Percentiles rank a stretch among this genome's conserved stretches.
phyloP scores from a whole-genome alignment of 768 basidiomycete genomes.

The Trametes elegans region DNA sequence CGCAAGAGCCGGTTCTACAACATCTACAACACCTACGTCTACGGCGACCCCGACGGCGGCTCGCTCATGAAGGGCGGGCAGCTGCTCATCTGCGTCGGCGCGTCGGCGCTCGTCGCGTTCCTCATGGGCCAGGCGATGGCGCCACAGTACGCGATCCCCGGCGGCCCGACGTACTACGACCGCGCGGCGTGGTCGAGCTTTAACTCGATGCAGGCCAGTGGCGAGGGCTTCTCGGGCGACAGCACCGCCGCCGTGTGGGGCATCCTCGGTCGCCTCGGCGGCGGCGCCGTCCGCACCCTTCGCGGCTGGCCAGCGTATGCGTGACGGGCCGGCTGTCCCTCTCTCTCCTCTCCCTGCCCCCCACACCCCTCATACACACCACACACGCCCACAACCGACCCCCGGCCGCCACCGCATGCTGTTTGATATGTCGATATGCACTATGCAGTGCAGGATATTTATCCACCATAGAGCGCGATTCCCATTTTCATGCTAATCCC shows the following conservation, averaged over 20 bases:
- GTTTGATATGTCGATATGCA: constrained; percentile 20
- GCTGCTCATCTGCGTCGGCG: constrained; percentile 57
- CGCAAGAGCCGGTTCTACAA: constrained; percentile 66
- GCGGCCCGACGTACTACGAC: constrained; percentile 73
- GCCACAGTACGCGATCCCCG: constrained; percentile 56
- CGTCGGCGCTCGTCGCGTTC: constrained; percentile 59
- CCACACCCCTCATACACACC: neutral
- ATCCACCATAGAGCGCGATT: constrained; percentile 20
- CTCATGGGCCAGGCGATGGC: constrained; percentile 59
- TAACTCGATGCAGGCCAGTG: constrained; percentile 65
- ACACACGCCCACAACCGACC: neutral
- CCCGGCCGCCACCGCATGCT: neutral
- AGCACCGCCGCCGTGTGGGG: constrained; percentile 65
- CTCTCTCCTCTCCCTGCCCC: neutral
- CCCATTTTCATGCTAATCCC: constrained; percentile 20
- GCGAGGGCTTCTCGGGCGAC: constrained; percentile 65
- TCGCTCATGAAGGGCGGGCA: constrained; percentile 39
- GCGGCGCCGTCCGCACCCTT: constrained; percentile 72
- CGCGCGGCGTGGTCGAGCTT: constrained; percentile 78
- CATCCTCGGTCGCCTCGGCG: constrained; percentile 67
- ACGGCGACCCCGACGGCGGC: constrained; percentile 40
- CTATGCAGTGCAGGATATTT: constrained; percentile 3
- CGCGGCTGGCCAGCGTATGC: constrained; percentile 73
- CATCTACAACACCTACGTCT: constrained; percentile 77
- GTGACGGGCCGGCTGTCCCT: neutral